Conservation (phyloP, 306 rosid species). For the Heteromeles arbutifolia region DNA sequence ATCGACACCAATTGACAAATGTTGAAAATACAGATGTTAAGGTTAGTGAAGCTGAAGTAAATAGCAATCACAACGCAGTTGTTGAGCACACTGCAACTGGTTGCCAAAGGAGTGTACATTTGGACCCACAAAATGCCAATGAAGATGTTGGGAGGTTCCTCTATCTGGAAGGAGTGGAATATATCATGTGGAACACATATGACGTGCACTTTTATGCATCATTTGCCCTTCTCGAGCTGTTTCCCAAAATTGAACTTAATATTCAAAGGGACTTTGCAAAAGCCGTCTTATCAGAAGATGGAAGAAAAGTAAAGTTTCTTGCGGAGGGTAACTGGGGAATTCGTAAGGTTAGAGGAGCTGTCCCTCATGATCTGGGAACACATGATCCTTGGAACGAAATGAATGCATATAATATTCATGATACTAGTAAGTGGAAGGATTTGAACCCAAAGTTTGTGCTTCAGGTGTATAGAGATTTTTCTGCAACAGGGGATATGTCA, state of each 20-base stretch:
- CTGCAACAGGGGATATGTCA: slow-evolving; percentile 84
- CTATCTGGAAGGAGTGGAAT: slow-evolving; percentile 96
- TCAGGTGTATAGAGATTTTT: slow-evolving; percentile 86
- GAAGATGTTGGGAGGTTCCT: slow-evolving; percentile 92
- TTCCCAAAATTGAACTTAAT: slow-evolving; percentile 87
- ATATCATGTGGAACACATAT: slow-evolving; percentile 97
- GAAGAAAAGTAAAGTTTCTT: slow-evolving; percentile 84
- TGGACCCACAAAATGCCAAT: slow-evolving; percentile 30
- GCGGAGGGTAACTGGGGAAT: slow-evolving; percentile 93
- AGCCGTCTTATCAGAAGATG: slow-evolving; percentile 91
- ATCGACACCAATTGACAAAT: slow-evolving; percentile 31
- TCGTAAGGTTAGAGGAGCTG: slow-evolving; percentile 95
- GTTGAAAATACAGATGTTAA: slow-evolving; percentile 28
- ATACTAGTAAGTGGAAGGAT: slow-evolving; percentile 96
- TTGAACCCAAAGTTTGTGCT: slow-evolving; percentile 93
- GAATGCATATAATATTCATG: slow-evolving; percentile 97
- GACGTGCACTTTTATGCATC: slow-evolving; percentile 99
- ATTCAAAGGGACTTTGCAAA: slow-evolving; percentile 93
- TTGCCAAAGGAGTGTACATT: neutral
- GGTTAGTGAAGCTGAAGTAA: slow-evolving; percentile 42
- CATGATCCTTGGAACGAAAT: slow-evolving; percentile 97
- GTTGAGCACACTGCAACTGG: slow-evolving; percentile 11
- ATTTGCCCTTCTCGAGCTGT: slow-evolving; percentile 92
- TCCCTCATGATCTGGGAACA: slow-evolving; percentile 96
- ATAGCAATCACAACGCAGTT: slow-evolving; percentile 32